phyloP scores from a whole-genome alignment of 345 rosid genomes.

The Lumnitzera littorea region DNA sequence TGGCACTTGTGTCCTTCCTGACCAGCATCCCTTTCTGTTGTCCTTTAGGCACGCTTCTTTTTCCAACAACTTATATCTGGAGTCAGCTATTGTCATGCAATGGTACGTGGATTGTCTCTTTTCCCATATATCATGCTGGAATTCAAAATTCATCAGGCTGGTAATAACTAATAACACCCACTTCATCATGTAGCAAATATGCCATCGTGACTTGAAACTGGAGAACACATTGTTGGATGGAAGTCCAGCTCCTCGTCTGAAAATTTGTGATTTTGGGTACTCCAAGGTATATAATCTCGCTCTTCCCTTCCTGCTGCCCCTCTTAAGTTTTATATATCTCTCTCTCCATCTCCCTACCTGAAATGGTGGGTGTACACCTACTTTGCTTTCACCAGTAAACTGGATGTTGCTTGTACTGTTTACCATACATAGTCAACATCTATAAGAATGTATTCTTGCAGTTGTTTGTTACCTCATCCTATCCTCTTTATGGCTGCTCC shows the following conservation, averaged over 20 bases:
- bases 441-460: too few species aligned
- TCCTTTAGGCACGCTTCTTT: constrained; percentile 66
- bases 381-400: too few species aligned
- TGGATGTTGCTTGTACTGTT: too few species aligned
- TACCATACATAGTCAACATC: too few species aligned
- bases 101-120: constrained; percentile 31
- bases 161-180: neutral
- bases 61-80: constrained; percentile 82
- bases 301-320: neutral
- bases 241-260: constrained; percentile 88
- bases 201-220: constrained; percentile 92
- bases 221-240: constrained; percentile 97
- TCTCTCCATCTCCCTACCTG: neutral
- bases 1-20: neutral
- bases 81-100: constrained; percentile 68
- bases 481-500: too few species aligned
- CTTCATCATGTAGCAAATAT: constrained; percentile 58
- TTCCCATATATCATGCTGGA: neutral
- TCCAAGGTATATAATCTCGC: constrained; percentile 57
- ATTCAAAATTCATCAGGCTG: too few species aligned
- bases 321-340: neutral
- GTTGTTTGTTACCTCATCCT: too few species aligned
- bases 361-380: too few species aligned
- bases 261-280: constrained; percentile 99
- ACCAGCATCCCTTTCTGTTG: neutral